Conservation (phyloP, 2,329 filamentous ascomycete species). For the Fusarium sp. region DNA sequence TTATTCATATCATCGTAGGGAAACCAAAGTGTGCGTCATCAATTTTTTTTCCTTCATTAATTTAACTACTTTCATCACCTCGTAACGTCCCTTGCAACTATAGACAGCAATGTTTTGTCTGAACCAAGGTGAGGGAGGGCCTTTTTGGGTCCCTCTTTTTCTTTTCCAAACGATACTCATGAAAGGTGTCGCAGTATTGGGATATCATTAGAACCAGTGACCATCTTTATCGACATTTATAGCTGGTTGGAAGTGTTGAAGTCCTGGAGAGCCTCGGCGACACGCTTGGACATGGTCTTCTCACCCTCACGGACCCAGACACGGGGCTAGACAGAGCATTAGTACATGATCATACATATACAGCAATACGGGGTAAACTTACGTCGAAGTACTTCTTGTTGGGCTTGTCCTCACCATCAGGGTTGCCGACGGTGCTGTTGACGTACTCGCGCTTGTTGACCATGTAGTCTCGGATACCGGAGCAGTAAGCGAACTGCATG, state of each 20-base stretch:
- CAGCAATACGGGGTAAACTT: slow-evolving; percentile 44
- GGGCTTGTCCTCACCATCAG: slow-evolving; percentile 95
- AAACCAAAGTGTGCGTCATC: slow-evolving; percentile 28
- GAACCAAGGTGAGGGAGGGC: slow-evolving; percentile 28
- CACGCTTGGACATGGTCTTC: slow-evolving; percentile 92
- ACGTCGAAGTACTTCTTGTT: slow-evolving; percentile 95
- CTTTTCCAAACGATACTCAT: slow-evolving; percentile 36
- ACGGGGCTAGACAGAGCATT: slow-evolving; percentile 71
- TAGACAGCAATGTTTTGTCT: slow-evolving; percentile 31
- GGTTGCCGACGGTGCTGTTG: slow-evolving; percentile 88
- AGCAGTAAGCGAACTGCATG: slow-evolving; percentile 93
- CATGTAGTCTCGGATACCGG: slow-evolving; percentile 94
- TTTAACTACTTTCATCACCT: slow-evolving; percentile 46
- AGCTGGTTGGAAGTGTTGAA: slow-evolving; percentile 74
- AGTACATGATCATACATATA: slow-evolving; percentile 1
- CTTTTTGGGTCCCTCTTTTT: slow-evolving; percentile 21
- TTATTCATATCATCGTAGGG: background rate
- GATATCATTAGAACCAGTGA: slow-evolving; percentile 36
- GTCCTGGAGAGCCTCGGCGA: slow-evolving; percentile 85
- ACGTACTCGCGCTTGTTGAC: slow-evolving; percentile 96
- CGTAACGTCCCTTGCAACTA: slow-evolving; percentile 36
- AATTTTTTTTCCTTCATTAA: slow-evolving; percentile 36
- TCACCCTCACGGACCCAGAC: slow-evolving; percentile 98
- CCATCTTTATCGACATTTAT: slow-evolving; percentile 45
- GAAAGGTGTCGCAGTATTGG: slow-evolving; percentile 29